Percentiles rank a stretch among this genome's conserved stretches.
Conservation (phyloP, 2,329 filamentous ascomycete genomes). For the Fusarium sulawesiense region DNA sequence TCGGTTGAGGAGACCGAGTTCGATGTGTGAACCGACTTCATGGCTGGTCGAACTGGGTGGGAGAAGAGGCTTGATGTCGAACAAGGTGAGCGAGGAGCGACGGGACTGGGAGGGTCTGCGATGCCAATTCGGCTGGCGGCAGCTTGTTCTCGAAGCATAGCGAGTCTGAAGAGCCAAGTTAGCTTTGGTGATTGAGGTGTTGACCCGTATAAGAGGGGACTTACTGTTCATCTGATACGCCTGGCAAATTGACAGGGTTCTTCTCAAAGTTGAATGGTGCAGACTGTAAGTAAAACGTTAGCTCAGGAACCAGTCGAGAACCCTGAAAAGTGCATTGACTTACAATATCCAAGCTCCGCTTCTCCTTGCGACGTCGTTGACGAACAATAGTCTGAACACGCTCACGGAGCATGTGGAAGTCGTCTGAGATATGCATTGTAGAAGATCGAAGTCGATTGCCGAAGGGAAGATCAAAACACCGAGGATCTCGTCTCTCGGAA, state of each 20-base stretch:
- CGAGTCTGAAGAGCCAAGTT: slow-evolving; percentile 50
- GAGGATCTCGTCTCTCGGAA: slow-evolving; percentile 38
- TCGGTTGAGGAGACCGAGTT: slow-evolving; percentile 43
- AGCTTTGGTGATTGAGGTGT: background rate
- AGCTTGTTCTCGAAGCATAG: slow-evolving; percentile 64
- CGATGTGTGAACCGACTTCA: slow-evolving; percentile 35
- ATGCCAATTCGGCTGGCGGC: slow-evolving; percentile 62
- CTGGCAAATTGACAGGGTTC: slow-evolving; percentile 64
- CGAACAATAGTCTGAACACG: slow-evolving; percentile 59
- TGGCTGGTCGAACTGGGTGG: slow-evolving; percentile 39
- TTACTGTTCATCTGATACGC: slow-evolving; percentile 70
- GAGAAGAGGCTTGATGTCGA: slow-evolving; percentile 44
- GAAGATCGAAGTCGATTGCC: slow-evolving; percentile 27
- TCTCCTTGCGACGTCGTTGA: slow-evolving; percentile 56
- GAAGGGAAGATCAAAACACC: slow-evolving; percentile 25
- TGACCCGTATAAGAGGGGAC: slow-evolving; percentile 42
- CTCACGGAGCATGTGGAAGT: slow-evolving; percentile 58
- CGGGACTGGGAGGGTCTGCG: slow-evolving; percentile 49
- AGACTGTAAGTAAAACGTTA: slow-evolving; percentile 58
- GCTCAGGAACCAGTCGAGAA: slow-evolving; percentile 10
- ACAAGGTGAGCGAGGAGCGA: slow-evolving; percentile 40
- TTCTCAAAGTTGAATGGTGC: slow-evolving; percentile 69
- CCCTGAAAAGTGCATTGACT: slow-evolving; percentile 31
- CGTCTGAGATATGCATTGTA: slow-evolving; percentile 53
- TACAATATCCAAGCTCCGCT: slow-evolving; percentile 60